Evolutionary conservation across 2,329 filamentous ascomycete species (phyloP).

Genomic region (Colletotrichum salicis): DNA sequence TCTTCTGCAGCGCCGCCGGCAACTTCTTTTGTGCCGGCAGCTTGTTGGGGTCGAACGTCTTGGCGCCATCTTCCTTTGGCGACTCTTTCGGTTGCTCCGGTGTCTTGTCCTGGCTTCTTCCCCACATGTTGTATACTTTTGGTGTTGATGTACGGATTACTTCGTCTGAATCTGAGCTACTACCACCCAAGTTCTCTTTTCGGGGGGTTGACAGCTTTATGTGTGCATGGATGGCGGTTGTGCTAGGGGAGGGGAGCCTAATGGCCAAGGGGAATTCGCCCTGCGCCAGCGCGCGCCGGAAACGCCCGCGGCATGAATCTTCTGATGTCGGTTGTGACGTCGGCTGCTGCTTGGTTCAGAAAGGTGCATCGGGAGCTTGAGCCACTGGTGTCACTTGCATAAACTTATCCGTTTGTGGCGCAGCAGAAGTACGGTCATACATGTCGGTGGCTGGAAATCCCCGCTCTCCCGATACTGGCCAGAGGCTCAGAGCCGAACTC

Average conservation of each 20-base stretch:
- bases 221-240: slow-evolving; percentile 20
- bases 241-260: background rate
- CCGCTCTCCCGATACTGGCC: slow-evolving; percentile 8
- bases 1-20: slow-evolving; percentile 64
- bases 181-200: background rate
- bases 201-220: slow-evolving; percentile 16
- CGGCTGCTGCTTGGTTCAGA: slow-evolving; percentile 16
- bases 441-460: slow-evolving; percentile 16
- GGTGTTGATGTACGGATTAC: slow-evolving; percentile 9
- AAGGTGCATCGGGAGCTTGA: slow-evolving; percentile 21
- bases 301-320: slow-evolving; percentile 33
- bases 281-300: slow-evolving; percentile 23
- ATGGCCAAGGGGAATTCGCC: background rate
- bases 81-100: slow-evolving; percentile 42
- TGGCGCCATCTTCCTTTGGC: slow-evolving; percentile 39
- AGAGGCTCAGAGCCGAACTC: background rate
- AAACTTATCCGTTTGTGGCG: slow-evolving; percentile 2
- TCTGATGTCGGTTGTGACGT: slow-evolving; percentile 29
- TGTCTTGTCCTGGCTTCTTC: slow-evolving; percentile 49
- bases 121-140: slow-evolving; percentile 48
- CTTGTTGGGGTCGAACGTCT: slow-evolving; percentile 55
- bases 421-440: background rate
- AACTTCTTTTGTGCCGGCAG: slow-evolving; percentile 63
- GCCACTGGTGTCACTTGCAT: slow-evolving; percentile 1
- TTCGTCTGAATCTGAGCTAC: slow-evolving; percentile 23